Evolutionary conservation across 2,329 filamentous ascomycete genomes (phyloP).

Genomic region (Cladosporium sp.): DNA sequence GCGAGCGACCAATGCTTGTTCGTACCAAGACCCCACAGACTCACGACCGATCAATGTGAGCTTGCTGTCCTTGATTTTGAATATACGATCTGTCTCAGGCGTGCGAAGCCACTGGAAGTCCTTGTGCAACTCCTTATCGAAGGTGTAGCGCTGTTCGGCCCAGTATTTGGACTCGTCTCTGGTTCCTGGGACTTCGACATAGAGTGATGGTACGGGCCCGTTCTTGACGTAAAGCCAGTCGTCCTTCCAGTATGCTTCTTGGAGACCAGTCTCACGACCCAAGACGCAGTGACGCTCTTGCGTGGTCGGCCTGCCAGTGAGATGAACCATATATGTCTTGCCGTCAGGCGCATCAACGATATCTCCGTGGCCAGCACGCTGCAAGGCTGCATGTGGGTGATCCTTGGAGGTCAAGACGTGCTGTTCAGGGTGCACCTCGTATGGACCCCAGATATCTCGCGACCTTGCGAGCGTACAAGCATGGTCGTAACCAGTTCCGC

Average conservation of each 20-base stretch:
- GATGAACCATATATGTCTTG: conserved; percentile 53
- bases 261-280: conserved; percentile 55
- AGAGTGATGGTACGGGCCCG: conserved; percentile 32
- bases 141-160: conserved; percentile 19
- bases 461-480: conserved; percentile 61
- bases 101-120: conserved; percentile 23
- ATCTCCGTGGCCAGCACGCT: conserved; percentile 55
- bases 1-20: conserved; percentile 17
- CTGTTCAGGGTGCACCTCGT: conserved; percentile 59
- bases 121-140: conserved; percentile 19
- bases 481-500: conserved; percentile 62
- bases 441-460: conserved; percentile 61
- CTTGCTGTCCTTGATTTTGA: conserved; percentile 6
- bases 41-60: conserved; percentile 14
- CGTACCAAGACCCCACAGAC: conserved; percentile 19
- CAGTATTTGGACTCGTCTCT: conserved; percentile 19
- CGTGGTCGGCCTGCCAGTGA: conserved; percentile 50
- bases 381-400: conserved; percentile 51
- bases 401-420: conserved; percentile 55
- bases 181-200: conserved; percentile 18
- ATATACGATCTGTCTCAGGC: conserved; percentile 19
- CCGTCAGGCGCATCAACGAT: conserved; percentile 50
- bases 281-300: conserved; percentile 50
- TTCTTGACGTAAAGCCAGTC: conserved; percentile 57
- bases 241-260: conserved; percentile 53